phyloP scores from a whole-genome alignment of 2,329 filamentous ascomycete species.

The Chalaropsis thielavioides region DNA sequence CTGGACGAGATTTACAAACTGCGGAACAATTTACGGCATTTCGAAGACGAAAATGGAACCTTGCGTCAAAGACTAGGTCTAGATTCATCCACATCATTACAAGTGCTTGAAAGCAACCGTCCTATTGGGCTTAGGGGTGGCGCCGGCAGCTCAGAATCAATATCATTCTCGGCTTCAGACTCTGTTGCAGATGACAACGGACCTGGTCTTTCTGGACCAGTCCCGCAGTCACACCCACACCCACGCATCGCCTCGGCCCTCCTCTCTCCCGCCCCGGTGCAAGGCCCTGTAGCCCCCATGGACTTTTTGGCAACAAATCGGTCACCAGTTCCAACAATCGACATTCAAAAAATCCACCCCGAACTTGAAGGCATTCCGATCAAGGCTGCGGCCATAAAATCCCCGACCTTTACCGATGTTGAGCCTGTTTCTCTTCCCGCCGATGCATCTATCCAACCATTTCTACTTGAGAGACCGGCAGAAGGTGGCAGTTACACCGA shows the following conservation, averaged over 20 bases:
- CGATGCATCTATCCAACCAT: neutral
- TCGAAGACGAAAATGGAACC: conserved; percentile 27
- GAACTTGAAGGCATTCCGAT: conserved; percentile 46
- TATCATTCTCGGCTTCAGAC: conserved; percentile 18
- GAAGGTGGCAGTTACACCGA: neutral
- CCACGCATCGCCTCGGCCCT: conserved; percentile 1
- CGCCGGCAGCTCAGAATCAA: conserved; percentile 15
- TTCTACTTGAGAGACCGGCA: neutral
- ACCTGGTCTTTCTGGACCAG: neutral
- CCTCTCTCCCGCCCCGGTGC: conserved; percentile 6
- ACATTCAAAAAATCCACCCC: conserved; percentile 43
- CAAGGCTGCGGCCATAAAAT: conserved; percentile 39
- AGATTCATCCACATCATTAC: neutral
- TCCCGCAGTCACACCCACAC: neutral
- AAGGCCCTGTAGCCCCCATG: conserved; percentile 19
- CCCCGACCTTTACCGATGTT: conserved; percentile 35
- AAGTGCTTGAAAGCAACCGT: neutral
- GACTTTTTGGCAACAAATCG: conserved; percentile 26
- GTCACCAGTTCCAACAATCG: conserved; percentile 34
- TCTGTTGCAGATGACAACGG: conserved; percentile 16
- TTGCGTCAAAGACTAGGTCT: conserved; percentile 19
- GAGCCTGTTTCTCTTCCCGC: conserved; percentile 10
- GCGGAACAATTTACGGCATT: conserved; percentile 26
- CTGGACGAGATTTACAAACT: conserved; percentile 30
- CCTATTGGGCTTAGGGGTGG: conserved; percentile 10